phyloP scores from a whole-genome alignment of 148 eudicot species.

The Rhododendron molle region DNA sequence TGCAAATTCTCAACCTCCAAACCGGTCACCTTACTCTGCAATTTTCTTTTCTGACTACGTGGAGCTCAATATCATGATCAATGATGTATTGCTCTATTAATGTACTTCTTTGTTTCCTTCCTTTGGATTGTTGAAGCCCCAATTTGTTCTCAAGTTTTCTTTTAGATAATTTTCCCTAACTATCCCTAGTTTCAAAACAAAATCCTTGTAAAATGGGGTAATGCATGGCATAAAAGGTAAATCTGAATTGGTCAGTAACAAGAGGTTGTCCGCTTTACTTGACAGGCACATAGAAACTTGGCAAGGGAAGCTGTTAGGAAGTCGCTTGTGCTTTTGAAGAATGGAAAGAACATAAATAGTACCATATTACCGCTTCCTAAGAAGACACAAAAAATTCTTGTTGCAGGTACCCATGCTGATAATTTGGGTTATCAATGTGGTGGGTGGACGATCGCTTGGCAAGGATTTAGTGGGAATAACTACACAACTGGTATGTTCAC shows the following conservation, averaged over 20 bases:
- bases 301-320: constrained; percentile 96
- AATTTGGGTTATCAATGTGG: constrained; percentile 96
- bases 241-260: neutral
- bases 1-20: neutral
- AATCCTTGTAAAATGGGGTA: too few relatives aligned
- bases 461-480: constrained; percentile 78
- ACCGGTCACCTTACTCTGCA: too few relatives aligned
- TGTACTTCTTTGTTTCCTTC: neutral
- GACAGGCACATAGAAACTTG: constrained; percentile 73
- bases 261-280: neutral
- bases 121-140: neutral
- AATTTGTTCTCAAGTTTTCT: neutral
- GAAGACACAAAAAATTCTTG: constrained; percentile 49
- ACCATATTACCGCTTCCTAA: constrained; percentile 70
- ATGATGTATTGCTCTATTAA: too few relatives aligned
- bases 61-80: neutral
- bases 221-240: neutral
- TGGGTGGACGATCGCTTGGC: constrained; percentile 94
- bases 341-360: constrained; percentile 47
- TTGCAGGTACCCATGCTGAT: constrained; percentile 84
- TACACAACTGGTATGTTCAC: constrained; percentile 52
- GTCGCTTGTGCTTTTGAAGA: constrained; percentile 82
- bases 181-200: neutral
- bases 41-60: neutral
- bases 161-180: too few relatives aligned